Base-by-base conservation (phyloP, 345 rosid genomes). In the Salix brachista region DNA sequence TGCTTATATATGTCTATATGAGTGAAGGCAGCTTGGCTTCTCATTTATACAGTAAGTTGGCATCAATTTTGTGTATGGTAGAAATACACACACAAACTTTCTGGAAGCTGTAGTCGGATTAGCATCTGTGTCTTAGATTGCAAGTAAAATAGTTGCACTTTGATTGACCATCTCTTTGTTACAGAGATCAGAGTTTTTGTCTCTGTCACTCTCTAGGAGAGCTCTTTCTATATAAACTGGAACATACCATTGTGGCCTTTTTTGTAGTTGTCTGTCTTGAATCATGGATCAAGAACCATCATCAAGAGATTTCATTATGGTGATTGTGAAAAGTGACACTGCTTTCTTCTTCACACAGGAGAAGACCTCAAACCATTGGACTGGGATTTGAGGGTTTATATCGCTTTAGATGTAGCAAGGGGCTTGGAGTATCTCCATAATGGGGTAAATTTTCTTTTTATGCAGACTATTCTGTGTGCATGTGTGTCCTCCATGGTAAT, bases 391-490 rank as follows among this genome's bases (percentile, higher is more conserved):
- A 88, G 99, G 74, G 91, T 91, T 61, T 76, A 84, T 83, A 91
- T 92, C 36, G 98, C 97, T 68, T 81, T 96, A 83, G 98, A 96
- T 48, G 95, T 96, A 50, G 97, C 98, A 54, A 89, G 98, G 72
- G 98, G 98, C 48, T 86, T 94, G 83, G 99, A 96, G 85, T 96
- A 96, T 90, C 98, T 96, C 84, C 99, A 96, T 75, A 98, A 96
- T 71, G 99, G 99, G 89, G 99, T 96, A 89, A 81, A 80, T 71
- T 44, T 71, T 13, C 19, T 26, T 71, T 39, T 66, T 46, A 3
- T 18, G 21, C 65, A 14, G 62, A 26, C 16, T 39, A 16, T 39
- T 30, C 11, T 36, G 8, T 56, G 16, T 58, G 48, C 68, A 10
- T 28, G 44, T 44, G 12, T 77, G 48, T 34, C 39, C 26, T 50